Base-by-base conservation (phyloP, 2,329 filamentous ascomycete genomes). In the Aspergillus alliaceus region DNA sequence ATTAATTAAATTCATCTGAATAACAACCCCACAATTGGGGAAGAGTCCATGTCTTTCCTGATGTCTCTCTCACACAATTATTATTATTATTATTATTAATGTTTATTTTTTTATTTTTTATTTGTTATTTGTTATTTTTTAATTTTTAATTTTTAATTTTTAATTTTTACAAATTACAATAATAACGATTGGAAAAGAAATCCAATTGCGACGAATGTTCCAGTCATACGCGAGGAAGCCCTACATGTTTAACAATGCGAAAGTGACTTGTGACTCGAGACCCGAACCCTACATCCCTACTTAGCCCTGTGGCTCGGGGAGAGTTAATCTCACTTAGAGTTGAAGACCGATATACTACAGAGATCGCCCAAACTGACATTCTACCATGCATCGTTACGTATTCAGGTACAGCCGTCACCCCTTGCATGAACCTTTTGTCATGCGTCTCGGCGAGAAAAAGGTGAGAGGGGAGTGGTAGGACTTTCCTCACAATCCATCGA, bases 311-410 rank as follows among this genome's bases (percentile, higher is more conserved):
- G 44, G 34, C 49, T 52, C 42, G 18, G 47, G 55, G 9, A 58
- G 46, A 58, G 50, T 54, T 57, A 54, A 57, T 57, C 50, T 47
- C 32, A 39, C 20, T 57, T 57, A 53, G 40, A 57, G 54, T 56
- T 57, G 54, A 51, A 39, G 27, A 35, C 39, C 34, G 27, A 46
- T 40, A 24, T 59, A 40, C 12, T 22, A 40, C 37, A 22, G 31
- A 58, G 20, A 37, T 42, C 29, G 37, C 34, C n/a, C 9, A 32
- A 32, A 32, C n/a, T 48, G 27, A 32, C 44, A n/a, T 32, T 29
- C 44, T 54, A 27, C 42, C 57, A 53, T 59, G 53, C 57, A 50
- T 57, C 44, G 37, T 57, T 53, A 49, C 54, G 54, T 51, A 54
- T 25, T 50, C 57, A 37, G 34, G 44, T 35, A 39, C 37, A 14